Base-by-base conservation (phyloP, 441 rosid genomes). In the Rhodomyrtus psidioides region DNA sequence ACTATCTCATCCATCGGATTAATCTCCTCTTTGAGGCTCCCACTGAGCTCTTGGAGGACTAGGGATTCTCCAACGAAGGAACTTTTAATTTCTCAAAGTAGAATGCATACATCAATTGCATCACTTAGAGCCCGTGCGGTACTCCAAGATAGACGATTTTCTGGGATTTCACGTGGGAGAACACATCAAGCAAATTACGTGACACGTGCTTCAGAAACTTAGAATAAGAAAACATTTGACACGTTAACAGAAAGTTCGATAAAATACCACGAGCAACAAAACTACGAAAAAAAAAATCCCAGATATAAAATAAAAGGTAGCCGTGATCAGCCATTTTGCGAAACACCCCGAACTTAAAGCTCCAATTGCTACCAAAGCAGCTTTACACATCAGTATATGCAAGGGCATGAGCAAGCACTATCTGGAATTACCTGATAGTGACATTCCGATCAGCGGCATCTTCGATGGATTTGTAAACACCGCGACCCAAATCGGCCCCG, bases 401-500 rank as follows among this genome's bases (percentile, higher is more conserved):
- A 54, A 39, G 27, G 60, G 56, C 19, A 53, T 42, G 44, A 82
- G 56, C 19, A 53, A 54, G 57, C 56, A 17, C 24, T 23, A 16
- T 12, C 55, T 2, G 23, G 26, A 34, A 49, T 27, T 89, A 93
- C 97, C 99, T 93, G 89, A 97, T 90, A 55, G 88, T 89, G 30
- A 95, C 94, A 89, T 94, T 92, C 26, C 97, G 93, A 57, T 90
- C 87, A 81, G 97, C 96, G 14, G 98, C 96, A 82, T 89, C 86
- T 56, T 92, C 93, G 7, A 97, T 88, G 83, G 96, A 91, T 17
- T 90, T 86, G 85, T 97, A 95, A 89, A 95, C 98, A 17, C 87
- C 81, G 74, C 86, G 90, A 55, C 99, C 98, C 81, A 92, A 54
- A 83, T 84, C 82, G 30, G 95, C 94, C 81, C 97, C 97, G 76